Conservation (phyloP, 2,329 filamentous ascomycete species). For the Sporothrix brasiliensis region DNA sequence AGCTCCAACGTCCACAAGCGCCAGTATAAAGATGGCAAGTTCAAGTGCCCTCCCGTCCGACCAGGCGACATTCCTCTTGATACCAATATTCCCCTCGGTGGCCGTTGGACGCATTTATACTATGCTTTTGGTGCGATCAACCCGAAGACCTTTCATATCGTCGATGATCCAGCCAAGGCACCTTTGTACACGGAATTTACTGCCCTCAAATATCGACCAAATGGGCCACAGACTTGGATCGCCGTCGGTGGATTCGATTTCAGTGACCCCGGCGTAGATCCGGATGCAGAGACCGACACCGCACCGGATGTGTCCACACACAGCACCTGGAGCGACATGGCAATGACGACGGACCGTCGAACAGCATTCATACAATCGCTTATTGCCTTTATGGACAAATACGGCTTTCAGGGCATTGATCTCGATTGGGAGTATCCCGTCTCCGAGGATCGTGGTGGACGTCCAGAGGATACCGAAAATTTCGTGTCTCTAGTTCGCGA, state of each 20-base stretch:
- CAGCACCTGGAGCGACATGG: constrained; percentile 2
- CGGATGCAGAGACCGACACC: background rate
- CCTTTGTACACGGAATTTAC: background rate
- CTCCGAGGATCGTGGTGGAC: background rate
- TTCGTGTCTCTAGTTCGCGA: background rate
- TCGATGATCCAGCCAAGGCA: background rate
- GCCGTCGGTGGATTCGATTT: background rate
- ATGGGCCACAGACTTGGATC: background rate
- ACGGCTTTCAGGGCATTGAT: background rate
- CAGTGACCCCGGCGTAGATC: background rate
- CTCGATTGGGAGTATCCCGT: background rate
- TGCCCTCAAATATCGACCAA: background rate
- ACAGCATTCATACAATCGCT: background rate
- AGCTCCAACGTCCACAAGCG: background rate
- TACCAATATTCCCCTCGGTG: background rate
- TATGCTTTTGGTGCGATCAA: constrained; percentile 1
- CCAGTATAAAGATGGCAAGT: background rate
- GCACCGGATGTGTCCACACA: background rate
- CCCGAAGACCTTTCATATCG: background rate
- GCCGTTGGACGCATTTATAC: background rate
- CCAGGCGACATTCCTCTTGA: background rate
- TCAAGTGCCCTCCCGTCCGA: constrained; percentile 3
- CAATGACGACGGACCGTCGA: background rate
- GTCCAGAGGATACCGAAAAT: background rate
- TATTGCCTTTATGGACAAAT: background rate